A percentile compares a stretch with the other conserved stretches of the same genome.
Conservation (phyloP, 768 basidiomycete genomes). For the Leccinum pellstonianum region DNA sequence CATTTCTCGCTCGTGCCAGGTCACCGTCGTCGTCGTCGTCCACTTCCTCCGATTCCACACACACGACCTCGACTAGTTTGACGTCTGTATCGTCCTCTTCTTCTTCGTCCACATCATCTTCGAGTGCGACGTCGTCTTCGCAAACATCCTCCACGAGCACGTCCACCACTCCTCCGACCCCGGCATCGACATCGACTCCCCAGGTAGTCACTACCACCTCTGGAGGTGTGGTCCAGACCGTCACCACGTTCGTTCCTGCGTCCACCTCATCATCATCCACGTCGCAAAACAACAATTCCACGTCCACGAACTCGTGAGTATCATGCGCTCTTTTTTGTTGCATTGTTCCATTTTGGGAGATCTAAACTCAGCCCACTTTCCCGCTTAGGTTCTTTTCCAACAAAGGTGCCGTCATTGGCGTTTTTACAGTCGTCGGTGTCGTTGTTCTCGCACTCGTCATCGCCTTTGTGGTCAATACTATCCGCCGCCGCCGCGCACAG, state of each 20-base stretch:
- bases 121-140: neutral
- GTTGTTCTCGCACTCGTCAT: conserved; percentile 52
- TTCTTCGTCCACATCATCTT: neutral
- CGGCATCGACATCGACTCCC: neutral
- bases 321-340: neutral
- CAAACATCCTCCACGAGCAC: conserved; percentile 4
- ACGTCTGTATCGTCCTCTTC: neutral
- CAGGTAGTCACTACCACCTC: conserved; percentile 11
- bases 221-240: neutral
- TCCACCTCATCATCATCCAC: neutral
- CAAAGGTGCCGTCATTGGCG: conserved; percentile 69
- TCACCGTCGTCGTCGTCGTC: neutral
- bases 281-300: neutral
- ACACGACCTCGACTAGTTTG: conserved; percentile 5
- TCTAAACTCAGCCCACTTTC: conserved; percentile 5
- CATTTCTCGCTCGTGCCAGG: neutral
- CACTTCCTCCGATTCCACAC: neutral
- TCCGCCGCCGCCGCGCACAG: conserved; percentile 63
- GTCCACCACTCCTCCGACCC: neutral
- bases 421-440: conserved; percentile 70
- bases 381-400: conserved; percentile 63
- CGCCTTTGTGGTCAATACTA: conserved; percentile 44
- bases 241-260: conserved; percentile 9
- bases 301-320: conserved; percentile 29
- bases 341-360: neutral